phyloP scores from a whole-genome alignment of 2,329 filamentous ascomycete species.

The Penicillium sp. region DNA sequence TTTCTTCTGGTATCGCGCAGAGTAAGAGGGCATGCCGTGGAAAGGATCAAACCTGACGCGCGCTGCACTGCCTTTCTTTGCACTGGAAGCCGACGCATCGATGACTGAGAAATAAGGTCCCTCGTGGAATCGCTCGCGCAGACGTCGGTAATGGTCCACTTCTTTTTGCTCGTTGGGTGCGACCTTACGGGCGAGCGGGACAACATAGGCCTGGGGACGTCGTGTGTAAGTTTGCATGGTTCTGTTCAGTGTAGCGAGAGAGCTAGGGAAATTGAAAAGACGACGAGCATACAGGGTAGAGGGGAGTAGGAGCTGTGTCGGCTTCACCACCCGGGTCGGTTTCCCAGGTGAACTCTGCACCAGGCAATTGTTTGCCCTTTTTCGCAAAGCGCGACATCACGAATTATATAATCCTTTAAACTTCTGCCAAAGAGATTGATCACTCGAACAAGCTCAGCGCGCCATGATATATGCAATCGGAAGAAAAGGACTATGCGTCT shows the following conservation, averaged over 20 bases:
- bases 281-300: constrained; percentile 42
- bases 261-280: neutral
- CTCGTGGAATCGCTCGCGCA: constrained; percentile 53
- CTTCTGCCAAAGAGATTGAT: neutral
- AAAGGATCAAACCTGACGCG: constrained; percentile 55
- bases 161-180: constrained; percentile 42
- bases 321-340: constrained; percentile 36
- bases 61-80: constrained; percentile 42
- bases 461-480: constrained; percentile 7
- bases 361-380: constrained; percentile 37
- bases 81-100: constrained; percentile 34
- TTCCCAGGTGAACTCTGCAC: constrained; percentile 41
- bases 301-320: constrained; percentile 42
- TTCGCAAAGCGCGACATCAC: constrained; percentile 39
- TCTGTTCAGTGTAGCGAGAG: neutral
- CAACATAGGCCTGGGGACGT: constrained; percentile 34
- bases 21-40: constrained; percentile 56
- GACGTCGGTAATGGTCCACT: constrained; percentile 46
- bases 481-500: constrained; percentile 3
- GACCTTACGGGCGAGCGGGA: constrained; percentile 32
- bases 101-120: constrained; percentile 56
- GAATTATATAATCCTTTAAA: neutral
- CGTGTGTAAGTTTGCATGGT: neutral
- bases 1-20: constrained; percentile 53
- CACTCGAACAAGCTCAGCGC: constrained; percentile 3